Percentiles rank a stretch among this genome's conserved stretches.
phyloP scores from a whole-genome alignment of 805 yeast species.

The Lipomyces orientalis region DNA sequence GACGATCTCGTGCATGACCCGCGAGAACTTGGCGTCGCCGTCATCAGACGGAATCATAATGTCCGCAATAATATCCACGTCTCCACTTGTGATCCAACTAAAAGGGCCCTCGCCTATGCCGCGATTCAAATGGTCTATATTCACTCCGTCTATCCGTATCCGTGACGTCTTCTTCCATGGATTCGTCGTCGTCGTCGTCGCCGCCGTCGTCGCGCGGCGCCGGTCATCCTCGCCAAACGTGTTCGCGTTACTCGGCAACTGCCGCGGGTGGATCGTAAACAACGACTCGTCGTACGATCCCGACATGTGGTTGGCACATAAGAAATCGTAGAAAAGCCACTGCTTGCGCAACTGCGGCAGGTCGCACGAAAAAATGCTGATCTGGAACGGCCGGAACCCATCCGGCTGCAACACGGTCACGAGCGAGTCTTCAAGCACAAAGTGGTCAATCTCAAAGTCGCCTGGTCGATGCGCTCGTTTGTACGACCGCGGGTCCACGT shows the following conservation, averaged over 20 bases:
- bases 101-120: constrained; percentile 88
- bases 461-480: constrained; percentile 77
- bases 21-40: constrained; percentile 53
- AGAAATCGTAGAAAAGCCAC: constrained; percentile 88
- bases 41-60: constrained; percentile 75
- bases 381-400: constrained; percentile 80
- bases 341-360: constrained; percentile 81
- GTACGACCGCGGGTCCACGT: constrained; percentile 83
- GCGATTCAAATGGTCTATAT: constrained; percentile 85
- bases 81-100: constrained; percentile 95
- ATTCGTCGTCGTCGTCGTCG: constrained; percentile 41
- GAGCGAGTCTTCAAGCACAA: constrained; percentile 81
- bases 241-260: constrained; percentile 48
- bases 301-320: constrained; percentile 81
- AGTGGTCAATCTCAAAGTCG: constrained; percentile 88
- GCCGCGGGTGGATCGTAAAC: constrained; percentile 86
- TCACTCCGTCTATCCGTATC: constrained; percentile 81
- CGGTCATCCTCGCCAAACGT: constrained; percentile 39
- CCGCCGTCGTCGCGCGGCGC: background rate
- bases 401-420: constrained; percentile 82
- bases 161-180: constrained; percentile 75
- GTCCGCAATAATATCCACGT: constrained; percentile 92
- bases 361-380: constrained; percentile 87
- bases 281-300: constrained; percentile 93
- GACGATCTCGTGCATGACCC: constrained; percentile 47